Evolutionary conservation across 768 basidiomycete species (phyloP), one percentile per base, ranked within the genome.

Genomic region (Lactifluus rugatus): DNA sequence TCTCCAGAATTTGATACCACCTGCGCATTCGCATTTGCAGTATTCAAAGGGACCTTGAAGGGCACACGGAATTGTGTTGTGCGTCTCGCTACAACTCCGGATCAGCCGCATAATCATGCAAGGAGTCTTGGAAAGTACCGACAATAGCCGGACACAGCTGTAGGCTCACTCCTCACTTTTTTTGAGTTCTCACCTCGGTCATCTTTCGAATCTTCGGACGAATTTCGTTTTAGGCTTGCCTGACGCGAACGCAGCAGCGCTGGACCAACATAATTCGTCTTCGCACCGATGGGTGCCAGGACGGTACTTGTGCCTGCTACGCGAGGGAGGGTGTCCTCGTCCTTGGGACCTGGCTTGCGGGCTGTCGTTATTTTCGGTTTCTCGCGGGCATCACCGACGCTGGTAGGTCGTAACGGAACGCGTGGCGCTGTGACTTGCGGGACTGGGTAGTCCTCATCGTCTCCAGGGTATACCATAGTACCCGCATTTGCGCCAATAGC

Each of bases 31-130:
- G 25, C 48, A 45, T 44, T 32, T 19, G 52, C 25, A 17, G 42
- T 49, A 48, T 62, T 64, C 6, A 64, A 42, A 7, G 70, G 66
- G 0, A 64, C 66, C 51, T 64, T 74, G 64, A 71, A 72, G 1
- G 76, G 72, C 1, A 66, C 66, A 54, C 71, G 74, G 61, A 68
- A 65, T 14, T 56, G 64, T 36, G 57, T 17, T 1, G 14, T 48
- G 39, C 45, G 42, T 37, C 28, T 56, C 9, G 19, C 48, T 52
- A 36, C 21, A 17, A 26, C 25, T 41, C 14, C 2, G 1, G 3
- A 61, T 48, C 32, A 49, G 21, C 9, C 11, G 3, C 36, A 32
- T n/a, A 13, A 45, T 45, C 3, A 32, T 16, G 14, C 1, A 42
- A 26, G 32, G 31, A 26, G 10, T 7, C 5, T 16, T 13, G 23